Percentiles rank a stretch among this genome's conserved stretches.
Evolutionary conservation across 805 yeast genomes (phyloP).

Genomic region (Kregervanrija fluxuum): DNA sequence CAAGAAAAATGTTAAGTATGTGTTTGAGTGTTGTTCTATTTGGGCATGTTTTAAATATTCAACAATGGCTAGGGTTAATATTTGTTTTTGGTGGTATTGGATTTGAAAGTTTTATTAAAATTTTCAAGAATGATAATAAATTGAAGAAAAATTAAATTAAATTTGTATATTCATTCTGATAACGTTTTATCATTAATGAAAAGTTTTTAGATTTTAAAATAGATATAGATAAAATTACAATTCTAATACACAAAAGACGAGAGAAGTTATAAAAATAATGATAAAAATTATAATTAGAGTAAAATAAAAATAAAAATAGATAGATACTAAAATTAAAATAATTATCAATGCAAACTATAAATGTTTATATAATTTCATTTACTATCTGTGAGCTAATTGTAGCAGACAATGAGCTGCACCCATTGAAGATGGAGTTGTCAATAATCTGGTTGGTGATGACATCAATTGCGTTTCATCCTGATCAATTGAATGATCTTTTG

Average conservation of each 20-base stretch:
- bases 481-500: conserved; percentile 2
- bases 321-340: not conserved
- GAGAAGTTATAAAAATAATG: too few species aligned
- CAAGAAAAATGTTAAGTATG: conserved; percentile 96
- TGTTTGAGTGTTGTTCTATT: conserved; percentile 77
- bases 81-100: conserved; percentile 84
- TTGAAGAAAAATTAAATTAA: not conserved
- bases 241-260: too few species aligned
- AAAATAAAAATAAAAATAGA: too few species aligned
- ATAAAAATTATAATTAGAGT: too few species aligned
- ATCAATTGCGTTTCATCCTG: conserved; percentile 22
- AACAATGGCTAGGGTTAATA: conserved; percentile 74
- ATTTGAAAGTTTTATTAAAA: conserved; percentile 60
- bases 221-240: too few species aligned
- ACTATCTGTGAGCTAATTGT: conserved; percentile 32
- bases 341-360: too few species aligned
- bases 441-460: conserved; percentile 33
- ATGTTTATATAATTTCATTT: not conserved
- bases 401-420: conserved; percentile 41
- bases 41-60: conserved; percentile 58
- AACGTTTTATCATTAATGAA: too few species aligned
- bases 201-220: too few species aligned
- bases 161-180: too few species aligned
- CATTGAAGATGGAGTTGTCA: conserved; percentile 40
- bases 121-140: conserved; percentile 6